A percentile compares a stretch with the other conserved stretches of the same genome.
These are phyloP conservation scores for Oxyria digyna DNA, from an alignment of 148 eudicot species.

Conservation along the genomic window DNA sequence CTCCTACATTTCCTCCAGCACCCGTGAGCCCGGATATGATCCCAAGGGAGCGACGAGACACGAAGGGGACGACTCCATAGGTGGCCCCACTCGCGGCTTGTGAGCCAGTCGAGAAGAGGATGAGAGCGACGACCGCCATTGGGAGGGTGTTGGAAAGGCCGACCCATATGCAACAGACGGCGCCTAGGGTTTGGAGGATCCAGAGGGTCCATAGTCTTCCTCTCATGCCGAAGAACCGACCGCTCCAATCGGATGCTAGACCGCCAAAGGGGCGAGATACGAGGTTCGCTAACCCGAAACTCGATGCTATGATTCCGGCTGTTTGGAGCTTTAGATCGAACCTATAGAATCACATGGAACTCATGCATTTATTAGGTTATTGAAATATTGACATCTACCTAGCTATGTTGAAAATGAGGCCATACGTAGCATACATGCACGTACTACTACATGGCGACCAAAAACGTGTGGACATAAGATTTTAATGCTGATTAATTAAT, in stretches of 20 bases:
- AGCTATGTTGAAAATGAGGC: too few species aligned
- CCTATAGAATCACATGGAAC: slow-evolving; percentile 16
- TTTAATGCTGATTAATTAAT: too few species aligned
- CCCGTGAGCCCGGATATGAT: slow-evolving; percentile 43
- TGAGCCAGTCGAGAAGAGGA: slow-evolving; percentile 37
- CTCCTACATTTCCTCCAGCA: slow-evolving; percentile 44
- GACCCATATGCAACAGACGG: slow-evolving; percentile 43
- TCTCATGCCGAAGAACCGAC: slow-evolving; percentile 57
- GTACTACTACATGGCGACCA: too few species aligned
- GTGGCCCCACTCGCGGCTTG: slow-evolving; percentile 54
- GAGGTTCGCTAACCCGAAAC: slow-evolving; percentile 68
- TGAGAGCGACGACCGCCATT: slow-evolving; percentile 17
- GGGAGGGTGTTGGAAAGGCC: slow-evolving; percentile 30
- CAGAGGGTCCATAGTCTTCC: slow-evolving; percentile 75
- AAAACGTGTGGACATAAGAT: too few species aligned
- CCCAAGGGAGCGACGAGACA: slow-evolving; percentile 36
- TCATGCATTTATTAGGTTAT: too few species aligned
- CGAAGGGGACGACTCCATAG: slow-evolving; percentile 44
- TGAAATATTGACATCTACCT: not conserved
- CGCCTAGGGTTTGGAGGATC: slow-evolving; percentile 66
- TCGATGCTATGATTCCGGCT: slow-evolving; percentile 63
- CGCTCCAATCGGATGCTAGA: slow-evolving; percentile 40
- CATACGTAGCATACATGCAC: too few species aligned
- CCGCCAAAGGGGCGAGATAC: slow-evolving; percentile 60
- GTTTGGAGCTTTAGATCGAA: slow-evolving; percentile 57